phyloP scores from a whole-genome alignment of 2,329 filamentous ascomycete genomes.

The Penicillium palitans region DNA sequence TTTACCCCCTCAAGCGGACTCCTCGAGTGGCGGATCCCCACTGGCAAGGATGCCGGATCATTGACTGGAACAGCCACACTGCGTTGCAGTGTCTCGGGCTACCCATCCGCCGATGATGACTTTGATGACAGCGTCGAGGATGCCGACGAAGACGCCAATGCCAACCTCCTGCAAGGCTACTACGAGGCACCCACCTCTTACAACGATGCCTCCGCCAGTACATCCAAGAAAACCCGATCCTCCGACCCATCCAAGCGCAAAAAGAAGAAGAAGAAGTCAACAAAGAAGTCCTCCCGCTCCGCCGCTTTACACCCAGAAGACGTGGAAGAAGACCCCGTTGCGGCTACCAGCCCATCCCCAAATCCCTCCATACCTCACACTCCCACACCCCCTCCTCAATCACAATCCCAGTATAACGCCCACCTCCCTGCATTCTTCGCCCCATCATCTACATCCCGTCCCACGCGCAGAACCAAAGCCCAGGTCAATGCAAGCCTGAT shows the following conservation, averaged over 20 bases:
- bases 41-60: constrained; percentile 67
- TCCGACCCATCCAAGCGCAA: constrained; percentile 35
- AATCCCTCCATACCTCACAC: constrained; percentile 25
- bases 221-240: constrained; percentile 28
- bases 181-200: constrained; percentile 45
- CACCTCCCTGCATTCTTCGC: constrained; percentile 25
- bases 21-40: constrained; percentile 80
- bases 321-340: constrained; percentile 16
- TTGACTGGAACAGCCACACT: constrained; percentile 70
- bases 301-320: constrained; percentile 21
- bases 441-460: constrained; percentile 22
- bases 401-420: constrained; percentile 17
- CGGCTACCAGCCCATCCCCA: constrained; percentile 22
- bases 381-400: constrained; percentile 20
- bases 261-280: constrained; percentile 41
- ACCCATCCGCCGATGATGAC: constrained; percentile 51
- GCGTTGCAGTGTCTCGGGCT: constrained; percentile 76
- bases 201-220: constrained; percentile 25
- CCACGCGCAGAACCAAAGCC: constrained; percentile 40
- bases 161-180: constrained; percentile 48
- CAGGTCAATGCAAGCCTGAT: constrained; percentile 74
- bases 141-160: constrained; percentile 33
- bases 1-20: constrained; percentile 71
- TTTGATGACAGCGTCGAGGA: constrained; percentile 45
- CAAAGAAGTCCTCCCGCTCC: constrained; percentile 31